Evolutionary conservation across 140 eudicot species (phyloP), one percentile per base, ranked within the genome.

Genomic region (Bidens hawaiensis): DNA sequence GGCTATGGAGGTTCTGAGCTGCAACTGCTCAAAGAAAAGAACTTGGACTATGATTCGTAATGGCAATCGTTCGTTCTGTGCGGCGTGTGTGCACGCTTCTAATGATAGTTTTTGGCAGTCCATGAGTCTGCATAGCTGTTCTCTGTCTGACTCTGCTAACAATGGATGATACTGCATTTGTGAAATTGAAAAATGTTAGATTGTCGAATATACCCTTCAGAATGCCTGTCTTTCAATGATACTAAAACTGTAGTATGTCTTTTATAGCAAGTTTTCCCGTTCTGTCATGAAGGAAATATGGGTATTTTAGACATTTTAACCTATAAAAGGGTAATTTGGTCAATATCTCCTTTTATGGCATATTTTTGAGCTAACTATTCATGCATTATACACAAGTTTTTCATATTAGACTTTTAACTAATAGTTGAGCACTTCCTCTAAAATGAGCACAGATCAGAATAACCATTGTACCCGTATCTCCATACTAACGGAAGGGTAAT

Each of bases 71-170:
- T 28, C 33, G 33, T 28, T 28, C 33, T 28, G 33, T 28, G 33
- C 33, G 5, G 33, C 33, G 33, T 28, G 33, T 28, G 33, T 28
- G 33, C 33, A 28, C n/a, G 99, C 99, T 81, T 93, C 99, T 47
- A 93, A 74, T 26, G 99, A 93, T 47, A 93, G 95, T 65, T 93
- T 93, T 50, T 88, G 99, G 83, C 95, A 93, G 72, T 93, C 99
- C 83, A 93, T 83, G 42, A 93, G 84, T 71, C 95, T 70, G 86
- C 97, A 88, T 46, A 93, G 89, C 60, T 88, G 87, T 71, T 93
- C 99, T 85, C 88, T 69, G 52, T 88, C 99, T 0, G 90, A 43
- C 30, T 93, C 99, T 4, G 94, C 76, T 66, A 88, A 70, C 95
- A 95, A 93, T n/a, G 97, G 94, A 64, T 93, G 99, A 14, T 97